These are phyloP conservation scores for Fusarium agapanthi DNA, from an alignment of 2,329 filamentous ascomycete genomes.

Conservation along the genomic window DNA sequence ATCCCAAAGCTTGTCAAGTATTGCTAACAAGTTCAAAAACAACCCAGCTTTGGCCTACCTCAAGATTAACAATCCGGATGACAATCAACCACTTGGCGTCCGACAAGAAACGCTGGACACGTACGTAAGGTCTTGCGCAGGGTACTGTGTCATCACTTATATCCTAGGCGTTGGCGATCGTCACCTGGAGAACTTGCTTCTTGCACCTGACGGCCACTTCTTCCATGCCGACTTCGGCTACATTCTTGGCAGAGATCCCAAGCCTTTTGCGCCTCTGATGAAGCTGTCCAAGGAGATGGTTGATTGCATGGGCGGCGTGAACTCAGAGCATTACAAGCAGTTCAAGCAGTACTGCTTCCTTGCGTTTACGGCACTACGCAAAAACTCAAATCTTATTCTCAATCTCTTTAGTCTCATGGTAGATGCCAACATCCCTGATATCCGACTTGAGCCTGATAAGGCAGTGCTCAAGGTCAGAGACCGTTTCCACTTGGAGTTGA, in stretches of 20 bases:
- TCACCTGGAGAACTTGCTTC: constrained; percentile 92
- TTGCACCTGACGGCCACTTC: constrained; percentile 91
- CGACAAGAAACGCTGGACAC: constrained; percentile 94
- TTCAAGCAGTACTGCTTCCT: constrained; percentile 98
- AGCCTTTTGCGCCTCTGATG: constrained; percentile 96
- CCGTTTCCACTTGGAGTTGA: constrained; percentile 89
- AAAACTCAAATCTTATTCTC: constrained; percentile 88
- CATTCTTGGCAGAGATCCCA: constrained; percentile 95
- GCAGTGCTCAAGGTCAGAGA: constrained; percentile 95
- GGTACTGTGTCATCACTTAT: constrained; percentile 98
- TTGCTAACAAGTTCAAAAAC: constrained; percentile 81
- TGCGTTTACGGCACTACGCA: constrained; percentile 89
- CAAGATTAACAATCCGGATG: constrained; percentile 88
- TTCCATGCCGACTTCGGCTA: constrained; percentile 99
- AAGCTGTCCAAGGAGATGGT: constrained; percentile 99
- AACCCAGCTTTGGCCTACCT: constrained; percentile 83
- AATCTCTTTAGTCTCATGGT: constrained; percentile 98
- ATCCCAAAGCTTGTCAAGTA: constrained; percentile 83
- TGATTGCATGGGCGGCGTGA: constrained; percentile 92
- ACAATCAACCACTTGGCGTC: constrained; percentile 81
- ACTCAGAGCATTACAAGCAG: constrained; percentile 81
- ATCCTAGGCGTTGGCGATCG: constrained; percentile 95
- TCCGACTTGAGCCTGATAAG: constrained; percentile 90
- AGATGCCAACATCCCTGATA: constrained; percentile 96
- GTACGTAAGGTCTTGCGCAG: constrained; percentile 94